These are phyloP conservation scores for Sarcodon aspratus DNA, from an alignment of 768 basidiomycete species.

Conservation along the genomic window DNA sequence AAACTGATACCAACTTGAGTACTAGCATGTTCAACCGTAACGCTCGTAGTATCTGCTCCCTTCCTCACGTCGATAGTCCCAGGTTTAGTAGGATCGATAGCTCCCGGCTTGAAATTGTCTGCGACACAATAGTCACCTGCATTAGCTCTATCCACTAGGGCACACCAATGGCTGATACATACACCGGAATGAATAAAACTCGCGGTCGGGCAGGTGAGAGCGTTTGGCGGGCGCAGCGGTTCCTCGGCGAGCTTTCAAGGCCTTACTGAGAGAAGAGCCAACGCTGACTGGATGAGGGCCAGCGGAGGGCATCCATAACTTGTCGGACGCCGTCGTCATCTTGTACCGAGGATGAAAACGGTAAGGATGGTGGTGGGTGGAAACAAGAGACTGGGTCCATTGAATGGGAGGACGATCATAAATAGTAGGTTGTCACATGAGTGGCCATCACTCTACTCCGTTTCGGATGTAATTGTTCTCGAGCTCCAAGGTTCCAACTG, in stretches of 20 bases:
- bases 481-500: too few species aligned
- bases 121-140: not conserved
- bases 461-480: too few species aligned
- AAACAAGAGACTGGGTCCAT: not conserved
- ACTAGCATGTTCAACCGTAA: constrained; percentile 57
- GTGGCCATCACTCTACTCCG: too few species aligned
- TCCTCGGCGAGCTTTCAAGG: constrained; percentile 60
- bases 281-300: constrained; percentile 51
- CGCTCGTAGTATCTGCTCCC: constrained; percentile 36
- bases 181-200: constrained; percentile 77
- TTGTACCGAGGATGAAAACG: constrained; percentile 5
- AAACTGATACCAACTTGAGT: constrained; percentile 35
- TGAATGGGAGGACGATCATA: not conserved
- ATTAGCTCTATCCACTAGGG: not conserved
- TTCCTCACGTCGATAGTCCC: constrained; percentile 55
- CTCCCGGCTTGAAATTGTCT: constrained; percentile 74
- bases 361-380: constrained; percentile 4
- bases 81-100: constrained; percentile 52
- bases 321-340: constrained; percentile 31
- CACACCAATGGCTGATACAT: constrained; percentile 10
- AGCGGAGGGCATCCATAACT: constrained; percentile 44
- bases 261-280: constrained; percentile 50
- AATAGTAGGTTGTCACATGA: too few species aligned
- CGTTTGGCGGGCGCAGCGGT: constrained; percentile 27
- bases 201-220: constrained; percentile 43